Evolutionary conservation across 495 filamentous ascomycete genomes (phyloP).

Genomic region (Hamigera avellanea): DNA sequence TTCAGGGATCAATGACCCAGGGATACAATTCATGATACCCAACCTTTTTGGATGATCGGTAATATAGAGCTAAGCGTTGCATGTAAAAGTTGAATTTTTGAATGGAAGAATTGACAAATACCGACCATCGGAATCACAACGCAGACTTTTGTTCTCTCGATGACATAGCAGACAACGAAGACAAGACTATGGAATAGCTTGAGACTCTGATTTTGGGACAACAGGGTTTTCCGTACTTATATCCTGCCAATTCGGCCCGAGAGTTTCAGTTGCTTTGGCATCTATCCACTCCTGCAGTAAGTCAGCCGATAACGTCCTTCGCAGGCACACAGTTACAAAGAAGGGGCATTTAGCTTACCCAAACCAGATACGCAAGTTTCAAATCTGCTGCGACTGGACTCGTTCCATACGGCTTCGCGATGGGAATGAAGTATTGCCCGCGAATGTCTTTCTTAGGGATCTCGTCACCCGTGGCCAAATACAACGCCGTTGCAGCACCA

Average conservation of each 20-base stretch:
- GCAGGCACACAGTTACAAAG: not conserved
- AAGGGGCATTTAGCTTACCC: constrained; percentile 10
- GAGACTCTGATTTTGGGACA: too few relatives aligned
- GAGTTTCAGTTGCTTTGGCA: constrained; percentile 6
- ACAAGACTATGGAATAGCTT: too few relatives aligned
- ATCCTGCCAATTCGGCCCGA: constrained; percentile 5
- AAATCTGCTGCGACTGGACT: constrained; percentile 13
- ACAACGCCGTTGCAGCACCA: constrained; percentile 28
- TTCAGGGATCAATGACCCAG: not conserved
- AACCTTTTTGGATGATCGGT: too few relatives aligned
- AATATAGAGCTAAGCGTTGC: too few relatives aligned
- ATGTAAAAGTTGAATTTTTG: too few relatives aligned
- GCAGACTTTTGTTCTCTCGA: too few relatives aligned
- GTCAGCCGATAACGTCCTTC: too few relatives aligned
- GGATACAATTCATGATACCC: not conserved
- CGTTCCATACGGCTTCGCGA: constrained; percentile 13
- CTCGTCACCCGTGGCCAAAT: constrained; percentile 15
- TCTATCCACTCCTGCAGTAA: constrained; percentile 12
- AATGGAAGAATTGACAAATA: too few relatives aligned
- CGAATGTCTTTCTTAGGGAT: constrained; percentile 7
- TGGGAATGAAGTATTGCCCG: constrained; percentile 25
- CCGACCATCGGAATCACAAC: too few relatives aligned
- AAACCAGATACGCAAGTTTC: constrained; percentile 15
- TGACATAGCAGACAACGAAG: too few relatives aligned
- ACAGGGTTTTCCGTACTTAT: too few relatives aligned